Base-by-base conservation (phyloP, 352 stramenopile species). In the Pilasporangium apinafurcum region DNA sequence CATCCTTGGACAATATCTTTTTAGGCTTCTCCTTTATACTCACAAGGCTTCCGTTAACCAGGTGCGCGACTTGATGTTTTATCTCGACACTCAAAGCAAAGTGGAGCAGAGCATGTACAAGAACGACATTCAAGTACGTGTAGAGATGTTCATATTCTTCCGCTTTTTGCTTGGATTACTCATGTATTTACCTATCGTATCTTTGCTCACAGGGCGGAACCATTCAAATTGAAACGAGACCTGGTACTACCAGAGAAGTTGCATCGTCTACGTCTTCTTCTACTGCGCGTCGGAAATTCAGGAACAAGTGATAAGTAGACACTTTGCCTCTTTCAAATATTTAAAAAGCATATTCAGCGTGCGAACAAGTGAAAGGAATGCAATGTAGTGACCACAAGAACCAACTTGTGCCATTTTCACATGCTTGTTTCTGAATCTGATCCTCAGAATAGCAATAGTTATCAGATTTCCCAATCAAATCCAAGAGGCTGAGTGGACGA, bases 31-130 rank as follows among this genome's bases (percentile, higher is more conserved):
- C 2, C 3, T 29, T 4, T 5, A n/a, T 49, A 4, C 13, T 26
- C 14, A 41, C 2, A 20, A 12, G 16, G 12, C 3, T 36, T 9
- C 44, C 8, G 29, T 38, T 31, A 5, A 41, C 10, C 31, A 74
- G 61, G 64, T 76, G 21, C 74, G 79, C 21, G 84, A 95, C 52
- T 47, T 95, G 8, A 95, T 95, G 84, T 94, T 95, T 48, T 94
- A 93, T 51, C 48, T 95, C 22, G 84, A 95, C 46, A 92, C 82
- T 25, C 84, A 93, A 47, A 90, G 54, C 58, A 90, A 89, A 48
- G 72, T 95, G 3, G 79, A 90, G 43, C 67, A 88, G 31, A 92
- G 80, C 48, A 44, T 54, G 21, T 68, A 94, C 32, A 73, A 72
- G 21, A 61, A 85, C n/a, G 83, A 94, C 14, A 94, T 94, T 46